Percentiles rank a stretch among this genome's conserved stretches.
Conservation (phyloP, 2,329 filamentous ascomycete genomes). For the Claviceps capensis region DNA sequence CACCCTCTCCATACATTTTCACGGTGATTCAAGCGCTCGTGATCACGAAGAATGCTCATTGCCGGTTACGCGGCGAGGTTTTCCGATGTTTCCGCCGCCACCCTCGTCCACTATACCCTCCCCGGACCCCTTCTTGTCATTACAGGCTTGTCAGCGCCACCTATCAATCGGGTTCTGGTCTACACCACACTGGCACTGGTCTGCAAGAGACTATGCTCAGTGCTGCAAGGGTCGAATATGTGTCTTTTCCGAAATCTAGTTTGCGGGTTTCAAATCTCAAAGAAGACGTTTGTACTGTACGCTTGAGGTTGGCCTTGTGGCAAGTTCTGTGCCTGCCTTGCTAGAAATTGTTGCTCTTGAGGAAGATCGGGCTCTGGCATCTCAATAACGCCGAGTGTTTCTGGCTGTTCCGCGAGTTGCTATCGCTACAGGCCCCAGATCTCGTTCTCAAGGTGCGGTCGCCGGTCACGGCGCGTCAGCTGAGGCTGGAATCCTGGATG, state of each 20-base stretch:
- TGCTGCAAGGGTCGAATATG: constrained; percentile 28
- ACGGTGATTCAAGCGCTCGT: too few relatives aligned
- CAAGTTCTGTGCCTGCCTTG: constrained; percentile 29
- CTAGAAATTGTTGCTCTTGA: constrained; percentile 28
- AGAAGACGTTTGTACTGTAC: constrained; percentile 26
- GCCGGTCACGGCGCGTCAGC: constrained; percentile 21
- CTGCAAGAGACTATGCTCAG: constrained; percentile 25
- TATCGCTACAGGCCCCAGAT: constrained; percentile 23
- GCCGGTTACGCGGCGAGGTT: too few relatives aligned
- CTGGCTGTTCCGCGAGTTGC: constrained; percentile 26
- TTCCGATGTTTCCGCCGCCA: not conserved
- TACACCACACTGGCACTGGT: constrained; percentile 9
- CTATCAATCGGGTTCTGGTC: constrained; percentile 35
- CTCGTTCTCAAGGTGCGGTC: constrained; percentile 29
- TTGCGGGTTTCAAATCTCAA: constrained; percentile 26
- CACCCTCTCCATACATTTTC: too few relatives aligned
- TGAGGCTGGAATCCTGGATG: constrained; percentile 27
- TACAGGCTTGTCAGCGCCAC: constrained; percentile 27
- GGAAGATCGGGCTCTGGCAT: constrained; percentile 25
- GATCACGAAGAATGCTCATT: too few relatives aligned
- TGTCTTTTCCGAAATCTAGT: constrained; percentile 38
- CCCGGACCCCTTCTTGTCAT: not conserved
- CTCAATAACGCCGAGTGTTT: constrained; percentile 31
- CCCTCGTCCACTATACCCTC: not conserved
- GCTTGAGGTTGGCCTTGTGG: constrained; percentile 34